These are phyloP conservation scores for Haplosporangium sp. DNA, from an alignment of 371 early-diverging fungal genomes.

Conservation along the genomic window DNA sequence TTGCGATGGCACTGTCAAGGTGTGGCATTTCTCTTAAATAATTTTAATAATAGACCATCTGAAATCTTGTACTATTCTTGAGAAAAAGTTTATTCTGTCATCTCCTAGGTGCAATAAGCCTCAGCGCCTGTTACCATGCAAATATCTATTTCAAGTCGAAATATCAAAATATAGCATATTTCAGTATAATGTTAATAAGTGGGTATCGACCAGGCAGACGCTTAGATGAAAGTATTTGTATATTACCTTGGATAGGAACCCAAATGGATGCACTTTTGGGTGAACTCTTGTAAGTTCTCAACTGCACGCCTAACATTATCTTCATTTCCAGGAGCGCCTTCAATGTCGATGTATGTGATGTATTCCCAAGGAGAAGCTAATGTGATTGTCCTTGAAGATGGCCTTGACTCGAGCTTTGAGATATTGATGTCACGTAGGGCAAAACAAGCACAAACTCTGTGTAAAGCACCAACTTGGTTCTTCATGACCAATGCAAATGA, in stretches of 20 bases:
- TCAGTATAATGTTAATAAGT: neutral
- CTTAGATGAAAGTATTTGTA: neutral
- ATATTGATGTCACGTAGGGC: constrained; percentile 52
- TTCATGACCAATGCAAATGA: constrained; percentile 51
- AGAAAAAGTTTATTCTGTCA: no score
- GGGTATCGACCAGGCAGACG: neutral
- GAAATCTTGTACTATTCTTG: no score
- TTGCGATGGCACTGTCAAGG: constrained; percentile 40
- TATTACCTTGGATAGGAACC: constrained; percentile 45
- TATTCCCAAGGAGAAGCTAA: constrained; percentile 46
- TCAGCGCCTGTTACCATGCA: constrained; percentile 12
- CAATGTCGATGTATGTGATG: constrained; percentile 48
- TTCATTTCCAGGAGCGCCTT: constrained; percentile 43
- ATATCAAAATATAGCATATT: neutral
- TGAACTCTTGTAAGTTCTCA: constrained; percentile 44
- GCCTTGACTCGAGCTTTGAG: constrained; percentile 49
- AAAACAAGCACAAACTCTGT: constrained; percentile 42
- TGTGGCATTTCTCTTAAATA: constrained; percentile 44
- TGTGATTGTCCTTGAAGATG: constrained; percentile 39
- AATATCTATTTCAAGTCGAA: neutral
- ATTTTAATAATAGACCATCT: no score
- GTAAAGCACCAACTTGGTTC: constrained; percentile 44
- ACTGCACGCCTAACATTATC: constrained; percentile 43
- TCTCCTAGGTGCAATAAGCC: neutral
- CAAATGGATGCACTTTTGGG: constrained; percentile 43